Conservation (phyloP, 495 filamentous ascomycete species). For the Sordaria brevicollis region DNA sequence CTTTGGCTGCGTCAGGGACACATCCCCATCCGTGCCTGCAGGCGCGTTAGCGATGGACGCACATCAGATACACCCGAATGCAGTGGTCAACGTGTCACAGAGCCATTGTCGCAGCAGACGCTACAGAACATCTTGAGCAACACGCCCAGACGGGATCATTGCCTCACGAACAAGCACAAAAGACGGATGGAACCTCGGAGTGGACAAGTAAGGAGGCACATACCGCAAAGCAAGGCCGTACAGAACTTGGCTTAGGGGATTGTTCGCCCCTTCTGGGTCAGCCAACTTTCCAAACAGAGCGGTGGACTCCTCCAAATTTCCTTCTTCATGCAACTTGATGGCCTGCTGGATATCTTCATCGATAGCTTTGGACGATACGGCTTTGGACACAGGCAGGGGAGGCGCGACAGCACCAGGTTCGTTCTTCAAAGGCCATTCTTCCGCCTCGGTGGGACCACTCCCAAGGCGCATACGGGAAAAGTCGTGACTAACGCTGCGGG, state of each 20-base stretch:
- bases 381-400: constrained; percentile 15
- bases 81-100: background rate
- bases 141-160: background rate
- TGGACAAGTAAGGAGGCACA: constrained; percentile 17
- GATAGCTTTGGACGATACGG: constrained; percentile 36
- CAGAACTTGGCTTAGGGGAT: constrained; percentile 89
- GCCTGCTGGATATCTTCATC: constrained; percentile 88
- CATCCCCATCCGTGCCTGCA: constrained; percentile 90
- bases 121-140: background rate
- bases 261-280: constrained; percentile 75
- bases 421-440: background rate
- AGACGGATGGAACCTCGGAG: background rate
- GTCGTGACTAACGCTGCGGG: constrained; percentile 10
- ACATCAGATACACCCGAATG: background rate
- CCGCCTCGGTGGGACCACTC: background rate
- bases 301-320: constrained; percentile 66
- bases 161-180: background rate
- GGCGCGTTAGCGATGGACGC: background rate
- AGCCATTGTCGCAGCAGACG: background rate
- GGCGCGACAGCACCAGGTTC: background rate
- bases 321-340: constrained; percentile 85
- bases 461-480: constrained; percentile 15
- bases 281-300: constrained; percentile 79
- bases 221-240: constrained; percentile 90
- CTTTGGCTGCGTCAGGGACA: constrained; percentile 55